phyloP scores from a whole-genome alignment of 179 eudicot genomes.

The Drosera spatulata region DNA sequence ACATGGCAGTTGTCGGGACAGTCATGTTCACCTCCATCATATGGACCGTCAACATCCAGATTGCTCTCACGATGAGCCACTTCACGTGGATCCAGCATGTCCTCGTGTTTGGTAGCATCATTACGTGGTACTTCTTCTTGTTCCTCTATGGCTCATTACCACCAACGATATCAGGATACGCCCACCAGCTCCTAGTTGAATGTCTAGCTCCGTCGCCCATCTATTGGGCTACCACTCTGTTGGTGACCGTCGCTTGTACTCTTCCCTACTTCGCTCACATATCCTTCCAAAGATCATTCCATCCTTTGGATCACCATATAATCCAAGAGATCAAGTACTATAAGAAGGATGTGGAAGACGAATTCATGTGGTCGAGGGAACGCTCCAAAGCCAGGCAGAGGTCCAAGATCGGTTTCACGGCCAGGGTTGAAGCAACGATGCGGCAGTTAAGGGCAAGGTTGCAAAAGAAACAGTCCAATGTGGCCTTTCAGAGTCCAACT shows the following conservation, averaged over 20 bases:
- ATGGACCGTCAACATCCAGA: constrained; percentile 90
- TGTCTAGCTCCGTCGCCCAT: constrained; percentile 77
- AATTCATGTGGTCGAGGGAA: constrained; percentile 20
- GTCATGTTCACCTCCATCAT: constrained; percentile 87
- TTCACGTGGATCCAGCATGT: no score
- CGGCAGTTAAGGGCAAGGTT: constrained; percentile 60
- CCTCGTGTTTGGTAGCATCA: constrained; percentile 70
- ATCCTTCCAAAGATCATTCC: constrained; percentile 60
- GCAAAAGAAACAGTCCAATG: constrained; percentile 49
- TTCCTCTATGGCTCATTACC: constrained; percentile 52
- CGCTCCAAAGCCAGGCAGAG: constrained; percentile 67
- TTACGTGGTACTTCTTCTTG: constrained; percentile 78
- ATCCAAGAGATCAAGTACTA: constrained; percentile 93
- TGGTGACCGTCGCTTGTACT: constrained; percentile 53
- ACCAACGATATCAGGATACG: constrained; percentile 36
- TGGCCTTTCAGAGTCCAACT: constrained; percentile 1
- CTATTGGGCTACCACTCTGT: constrained; percentile 63
- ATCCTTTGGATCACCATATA: constrained; percentile 87
- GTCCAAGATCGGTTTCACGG: constrained; percentile 87
- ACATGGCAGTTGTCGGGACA: constrained; percentile 78
- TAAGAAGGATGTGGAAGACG: constrained; percentile 70
- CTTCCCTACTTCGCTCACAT: constrained; percentile 79
- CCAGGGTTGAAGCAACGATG: constrained; percentile 85
- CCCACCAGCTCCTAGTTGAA: constrained; percentile 46
- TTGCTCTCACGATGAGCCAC: constrained; percentile 37